Base-by-base conservation (phyloP, 2,329 filamentous ascomycete species). In the Fusarium longipes region DNA sequence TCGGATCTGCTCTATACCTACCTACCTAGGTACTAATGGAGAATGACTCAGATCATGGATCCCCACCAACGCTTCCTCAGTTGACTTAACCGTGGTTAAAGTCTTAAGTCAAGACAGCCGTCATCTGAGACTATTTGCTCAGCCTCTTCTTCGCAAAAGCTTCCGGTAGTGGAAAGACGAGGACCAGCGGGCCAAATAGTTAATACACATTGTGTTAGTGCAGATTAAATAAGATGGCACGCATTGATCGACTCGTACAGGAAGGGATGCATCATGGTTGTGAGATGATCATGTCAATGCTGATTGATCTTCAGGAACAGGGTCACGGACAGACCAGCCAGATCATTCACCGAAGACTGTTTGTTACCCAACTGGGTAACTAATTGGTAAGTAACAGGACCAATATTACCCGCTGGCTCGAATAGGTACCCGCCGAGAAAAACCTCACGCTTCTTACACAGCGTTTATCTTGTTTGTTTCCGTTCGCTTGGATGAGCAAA, bases 11-110 rank as follows among this genome's bases (percentile, higher is more conserved):
- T 40, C 15, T 15, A 17, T 17, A n/a, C n/a, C n/a, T n/a, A n/a
- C n/a, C n/a, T n/a, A n/a, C n/a, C n/a, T n/a, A n/a, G n/a, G n/a
- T n/a, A n/a, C n/a, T n/a, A n/a, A n/a, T n/a, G n/a, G n/a, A 32
- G 25, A 42, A 44, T 68, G 65, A 62, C 65, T 68, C 56, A 63
- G 51, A 52, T 44, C 20, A 18, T n/a, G n/a, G n/a, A n/a, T 54
- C 43, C 50, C 33, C 32, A 40, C 25, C 53, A 10, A 18, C 10
- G 14, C 40, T 18, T 18, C 24, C 32, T 25, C 45, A n/a, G 15
- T 24, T 17, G 14, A 39, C 33, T 40, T 15, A 8, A 35, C 29
- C 29, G 17, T n/a, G 22, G 32, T 25, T 17, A 40, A 15, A 24
- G 10, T 40, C 22, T 40, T 40, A 22, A 40, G 22, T 40, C 20